A percentile compares a stretch with the other conserved stretches of the same genome.
phyloP scores from a whole-genome alignment of 768 basidiomycete genomes.

The Asterophora parasitica region DNA sequence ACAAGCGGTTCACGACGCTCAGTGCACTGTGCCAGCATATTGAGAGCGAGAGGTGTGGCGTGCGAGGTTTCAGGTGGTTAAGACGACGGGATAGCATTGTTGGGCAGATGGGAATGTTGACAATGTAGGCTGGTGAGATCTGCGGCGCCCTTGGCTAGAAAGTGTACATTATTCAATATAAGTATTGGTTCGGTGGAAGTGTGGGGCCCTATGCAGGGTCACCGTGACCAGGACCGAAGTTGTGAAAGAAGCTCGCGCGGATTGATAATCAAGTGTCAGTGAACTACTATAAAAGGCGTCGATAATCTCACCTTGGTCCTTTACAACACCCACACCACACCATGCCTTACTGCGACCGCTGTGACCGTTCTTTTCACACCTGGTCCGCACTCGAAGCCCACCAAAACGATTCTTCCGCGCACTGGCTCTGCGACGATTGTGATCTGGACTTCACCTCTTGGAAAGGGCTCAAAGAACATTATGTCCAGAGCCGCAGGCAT shows the following conservation, averaged over 20 bases:
- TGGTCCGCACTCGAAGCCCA: constrained; percentile 31
- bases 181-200: no score
- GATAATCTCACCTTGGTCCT: no score
- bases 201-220: no score
- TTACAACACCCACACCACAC: not conserved
- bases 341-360: constrained; percentile 35
- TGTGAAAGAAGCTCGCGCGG: no score
- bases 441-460: constrained; percentile 37
- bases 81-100: constrained; percentile 29
- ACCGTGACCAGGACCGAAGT: no score
- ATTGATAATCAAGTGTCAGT: no score
- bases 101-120: constrained; percentile 20
- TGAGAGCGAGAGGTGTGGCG: constrained; percentile 58
- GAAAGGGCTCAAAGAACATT: constrained; percentile 44
- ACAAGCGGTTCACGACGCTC: constrained; percentile 39
- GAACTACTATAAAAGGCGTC: no score
- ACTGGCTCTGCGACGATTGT: constrained; percentile 45
- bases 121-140: no score
- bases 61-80: constrained; percentile 42
- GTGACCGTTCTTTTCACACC: constrained; percentile 31
- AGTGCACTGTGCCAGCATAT: constrained; percentile 62
- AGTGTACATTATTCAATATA: no score
- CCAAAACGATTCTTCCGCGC: constrained; percentile 27
- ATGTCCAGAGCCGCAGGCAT: constrained; percentile 43
- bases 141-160: no score